These are phyloP conservation scores for Penicillium sp. DNA, from an alignment of 2,329 filamentous ascomycete genomes.

Conservation along the genomic window DNA sequence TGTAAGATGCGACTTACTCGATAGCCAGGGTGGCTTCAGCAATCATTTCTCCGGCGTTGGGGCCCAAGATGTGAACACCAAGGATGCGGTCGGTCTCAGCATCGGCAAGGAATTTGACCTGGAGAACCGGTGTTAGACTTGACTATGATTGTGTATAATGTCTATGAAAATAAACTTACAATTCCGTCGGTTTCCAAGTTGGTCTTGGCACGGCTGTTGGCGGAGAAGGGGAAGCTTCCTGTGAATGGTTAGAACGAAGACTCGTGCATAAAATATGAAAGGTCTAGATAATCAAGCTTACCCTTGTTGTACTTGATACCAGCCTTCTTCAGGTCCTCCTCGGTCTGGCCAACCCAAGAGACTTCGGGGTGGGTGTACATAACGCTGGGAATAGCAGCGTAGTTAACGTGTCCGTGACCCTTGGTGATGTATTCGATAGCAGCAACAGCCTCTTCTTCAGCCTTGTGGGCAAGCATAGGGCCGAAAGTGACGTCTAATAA, in stretches of 20 bases:
- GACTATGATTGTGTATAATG: neutral
- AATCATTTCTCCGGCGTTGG: conserved; percentile 98
- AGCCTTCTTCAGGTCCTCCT: conserved; percentile 87
- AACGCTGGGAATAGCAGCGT: conserved; percentile 92
- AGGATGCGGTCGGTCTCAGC: conserved; percentile 94
- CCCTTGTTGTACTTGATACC: conserved; percentile 76
- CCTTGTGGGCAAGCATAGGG: conserved; percentile 99
- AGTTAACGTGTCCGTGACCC: conserved; percentile 98
- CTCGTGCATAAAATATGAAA: too few species aligned
- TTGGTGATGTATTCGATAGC: conserved; percentile 97
- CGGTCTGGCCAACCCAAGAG: conserved; percentile 96
- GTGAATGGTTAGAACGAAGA: conserved; percentile 33
- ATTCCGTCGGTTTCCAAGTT: conserved; percentile 93
- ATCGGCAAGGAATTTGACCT: conserved; percentile 92
- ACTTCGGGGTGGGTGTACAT: conserved; percentile 99
- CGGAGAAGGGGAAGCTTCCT: conserved; percentile 93
- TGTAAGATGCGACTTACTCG: conserved; percentile 46
- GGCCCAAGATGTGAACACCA: conserved; percentile 92
- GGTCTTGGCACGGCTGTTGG: conserved; percentile 98
- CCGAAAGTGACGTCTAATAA: conserved; percentile 65
- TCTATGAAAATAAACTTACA: neutral
- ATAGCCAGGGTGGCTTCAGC: conserved; percentile 91
- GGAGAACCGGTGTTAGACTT: neutral
- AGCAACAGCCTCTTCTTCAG: conserved; percentile 94
- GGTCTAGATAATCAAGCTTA: neutral